Evolutionary conservation across 495 filamentous ascomycete species (phyloP).

Genomic region (Parmelia sp.): DNA sequence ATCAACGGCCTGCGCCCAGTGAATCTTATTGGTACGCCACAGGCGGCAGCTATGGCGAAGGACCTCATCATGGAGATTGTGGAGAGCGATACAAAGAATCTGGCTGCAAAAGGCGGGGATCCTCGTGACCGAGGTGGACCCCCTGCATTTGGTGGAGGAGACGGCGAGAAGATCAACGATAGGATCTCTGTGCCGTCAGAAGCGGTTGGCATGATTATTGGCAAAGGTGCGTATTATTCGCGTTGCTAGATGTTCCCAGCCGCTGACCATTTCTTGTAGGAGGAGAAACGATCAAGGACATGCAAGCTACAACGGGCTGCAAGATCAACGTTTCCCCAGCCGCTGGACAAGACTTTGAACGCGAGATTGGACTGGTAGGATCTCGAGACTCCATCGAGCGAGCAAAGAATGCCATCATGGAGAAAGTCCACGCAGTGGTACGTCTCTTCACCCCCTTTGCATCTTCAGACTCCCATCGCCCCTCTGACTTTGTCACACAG

Average conservation of each 20-base stretch:
- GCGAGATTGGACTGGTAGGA: constrained; percentile 75
- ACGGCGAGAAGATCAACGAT: constrained; percentile 63
- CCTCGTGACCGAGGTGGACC: constrained; percentile 17
- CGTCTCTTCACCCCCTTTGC: constrained; percentile 5
- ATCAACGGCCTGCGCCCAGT: constrained; percentile 76
- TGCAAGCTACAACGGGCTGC: constrained; percentile 73
- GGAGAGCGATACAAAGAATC: constrained; percentile 69
- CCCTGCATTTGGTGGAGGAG: constrained; percentile 27
- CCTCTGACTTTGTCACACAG: constrained; percentile 37
- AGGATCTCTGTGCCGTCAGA: constrained; percentile 75
- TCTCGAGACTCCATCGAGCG: constrained; percentile 61
- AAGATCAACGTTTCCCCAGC: constrained; percentile 82
- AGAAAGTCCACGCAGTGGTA: constrained; percentile 83
- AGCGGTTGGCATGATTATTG: constrained; percentile 86
- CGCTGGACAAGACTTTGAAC: constrained; percentile 61
- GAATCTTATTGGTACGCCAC: constrained; percentile 68
- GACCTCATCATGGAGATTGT: constrained; percentile 81
- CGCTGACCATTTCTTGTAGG: constrained; percentile 33
- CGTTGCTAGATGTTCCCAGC: background rate
- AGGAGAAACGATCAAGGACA: constrained; percentile 80
- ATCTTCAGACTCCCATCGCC: background rate
- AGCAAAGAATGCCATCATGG: constrained; percentile 71
- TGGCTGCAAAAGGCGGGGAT: constrained; percentile 27
- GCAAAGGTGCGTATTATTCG: constrained; percentile 48
- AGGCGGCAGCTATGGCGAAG: constrained; percentile 62